phyloP scores from a whole-genome alignment of 805 yeast genomes.

The Candida quercuum region DNA sequence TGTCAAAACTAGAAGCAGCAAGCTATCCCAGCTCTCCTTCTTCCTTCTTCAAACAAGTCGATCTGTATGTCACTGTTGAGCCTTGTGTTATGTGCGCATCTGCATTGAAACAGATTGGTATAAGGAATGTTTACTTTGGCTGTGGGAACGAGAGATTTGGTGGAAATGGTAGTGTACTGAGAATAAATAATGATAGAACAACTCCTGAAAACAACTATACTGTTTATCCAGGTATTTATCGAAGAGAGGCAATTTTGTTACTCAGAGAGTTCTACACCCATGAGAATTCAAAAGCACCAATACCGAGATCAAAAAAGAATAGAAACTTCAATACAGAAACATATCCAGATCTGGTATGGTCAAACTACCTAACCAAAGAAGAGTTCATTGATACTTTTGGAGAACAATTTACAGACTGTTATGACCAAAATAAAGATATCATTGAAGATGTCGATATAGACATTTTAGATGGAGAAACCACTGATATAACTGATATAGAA shows the following conservation, averaged over 20 bases:
- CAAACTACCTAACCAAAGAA: slow-evolving; percentile 41
- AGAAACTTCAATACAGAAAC: slow-evolving; percentile 50
- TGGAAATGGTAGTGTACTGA: slow-evolving; percentile 86
- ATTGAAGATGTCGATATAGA: slow-evolving; percentile 11
- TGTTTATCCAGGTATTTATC: slow-evolving; percentile 70
- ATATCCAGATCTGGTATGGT: slow-evolving; percentile 58
- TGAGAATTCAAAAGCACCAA: slow-evolving; percentile 84
- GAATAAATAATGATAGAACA: slow-evolving; percentile 43
- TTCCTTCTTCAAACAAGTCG: slow-evolving; percentile 50
- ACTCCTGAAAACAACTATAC: slow-evolving; percentile 32
- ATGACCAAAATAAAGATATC: slow-evolving; percentile 14
- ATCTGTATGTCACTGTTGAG: slow-evolving; percentile 90
- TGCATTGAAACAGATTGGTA: slow-evolving; percentile 75
- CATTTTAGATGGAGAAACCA: slow-evolving; percentile 10
- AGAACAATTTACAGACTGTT: slow-evolving; percentile 4
- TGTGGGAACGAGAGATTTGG: slow-evolving; percentile 96
- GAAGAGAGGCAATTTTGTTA: slow-evolving; percentile 79
- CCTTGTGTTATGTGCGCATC: slow-evolving; percentile 99
- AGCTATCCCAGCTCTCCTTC: slow-evolving; percentile 21
- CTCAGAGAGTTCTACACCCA: slow-evolving; percentile 78
- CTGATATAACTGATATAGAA: slow-evolving; percentile 19
- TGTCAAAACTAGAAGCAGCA: slow-evolving; percentile 23
- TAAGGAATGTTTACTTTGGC: slow-evolving; percentile 75
- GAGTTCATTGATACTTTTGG: slow-evolving; percentile 46
- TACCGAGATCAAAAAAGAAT: slow-evolving; percentile 67